Base-by-base conservation (phyloP, 148 eudicot genomes). In the Limonium bicolor region DNA sequence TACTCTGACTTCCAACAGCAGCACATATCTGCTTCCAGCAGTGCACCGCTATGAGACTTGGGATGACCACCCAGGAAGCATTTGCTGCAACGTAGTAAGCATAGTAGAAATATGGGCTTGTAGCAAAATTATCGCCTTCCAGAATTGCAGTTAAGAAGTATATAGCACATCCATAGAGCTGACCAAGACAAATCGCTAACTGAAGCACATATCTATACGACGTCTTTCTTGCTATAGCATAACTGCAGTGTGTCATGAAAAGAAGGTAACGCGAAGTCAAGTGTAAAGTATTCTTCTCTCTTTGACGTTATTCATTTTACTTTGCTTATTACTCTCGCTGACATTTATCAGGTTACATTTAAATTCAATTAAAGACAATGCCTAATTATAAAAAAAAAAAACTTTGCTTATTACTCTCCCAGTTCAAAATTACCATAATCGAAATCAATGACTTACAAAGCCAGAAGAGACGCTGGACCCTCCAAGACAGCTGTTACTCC, bases 11-110 rank as follows among this genome's bases (percentile, higher is more conserved):
- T 22, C 24, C 40, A 37, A 59, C 34, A 11, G 86, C 69, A 3
- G 64, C 78, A 39, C 83, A 82, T 38, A 87, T 83, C 67, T 56
- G 76, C 70, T 52, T 87, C 96, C 96, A 87, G 80, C 86, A 62
- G 41, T 72, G 63, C 53, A 73, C 51, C 3, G 60, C 38, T 59
- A 87, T 74, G 48, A 76, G 64, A 3, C 70, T 23, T 5, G 96
- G 96, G 16, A 87, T 83, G 23, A 77, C 34, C 43, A 77, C 51
- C 96, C 96, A 87, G 12, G 56, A 72, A 23, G 68, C 48, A 61
- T 87, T 87, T 26, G 86, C 86, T 12, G 46, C 36, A 28, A 82
- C 27, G 43, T 76, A 87, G 63, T 87, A 87, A 1, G 80, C 76
- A 49, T 74, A 87, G 48, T 87, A 82, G 65, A 66, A 58, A 38